A percentile compares a stretch with the other conserved stretches of the same genome.
Evolutionary conservation across 306 rosid genomes (phyloP).

Genomic region (Hippophae gyantsensis): DNA sequence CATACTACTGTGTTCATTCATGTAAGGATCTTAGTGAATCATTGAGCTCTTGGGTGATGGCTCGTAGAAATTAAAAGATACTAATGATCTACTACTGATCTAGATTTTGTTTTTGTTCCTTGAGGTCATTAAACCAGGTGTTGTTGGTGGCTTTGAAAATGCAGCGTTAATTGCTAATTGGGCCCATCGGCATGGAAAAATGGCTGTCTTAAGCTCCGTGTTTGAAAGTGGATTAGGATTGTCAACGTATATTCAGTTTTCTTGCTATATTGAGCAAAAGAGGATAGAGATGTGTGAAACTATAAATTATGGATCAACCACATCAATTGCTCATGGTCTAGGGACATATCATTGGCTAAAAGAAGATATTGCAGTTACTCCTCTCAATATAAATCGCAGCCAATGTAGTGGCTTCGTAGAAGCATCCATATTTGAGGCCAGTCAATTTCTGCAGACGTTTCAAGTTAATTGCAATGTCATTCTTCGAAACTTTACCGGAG

Average conservation of each 20-base stretch:
- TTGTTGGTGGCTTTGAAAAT: slow-evolving; percentile 90
- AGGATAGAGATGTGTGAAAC: slow-evolving; percentile 27
- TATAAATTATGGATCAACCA: slow-evolving; percentile 26
- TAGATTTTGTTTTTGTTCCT: slow-evolving; percentile 11
- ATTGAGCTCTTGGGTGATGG: not conserved
- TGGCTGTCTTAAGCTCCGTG: slow-evolving; percentile 82
- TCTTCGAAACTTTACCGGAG: slow-evolving; percentile 27
- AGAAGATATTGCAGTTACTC: slow-evolving; percentile 56
- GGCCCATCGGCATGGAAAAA: slow-evolving; percentile 81
- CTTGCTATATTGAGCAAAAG: slow-evolving; percentile 64
- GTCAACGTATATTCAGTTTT: slow-evolving; percentile 75
- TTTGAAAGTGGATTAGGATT: slow-evolving; percentile 89
- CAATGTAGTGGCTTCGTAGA: slow-evolving; percentile 51
- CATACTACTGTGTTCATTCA: too few relatives aligned
- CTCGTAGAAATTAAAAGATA: not conserved
- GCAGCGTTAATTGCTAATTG: slow-evolving; percentile 69
- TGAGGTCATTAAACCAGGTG: slow-evolving; percentile 93
- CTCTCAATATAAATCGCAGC: slow-evolving; percentile 46
- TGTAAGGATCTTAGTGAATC: too few relatives aligned
- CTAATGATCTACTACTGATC: not conserved
- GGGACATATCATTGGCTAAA: slow-evolving; percentile 88
- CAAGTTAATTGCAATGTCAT: slow-evolving; percentile 44
- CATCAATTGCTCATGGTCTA: slow-evolving; percentile 75
- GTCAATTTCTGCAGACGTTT: slow-evolving; percentile 42
- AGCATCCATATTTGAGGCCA: slow-evolving; percentile 69